Evolutionary conservation across 257 asterid species (phyloP).

Genomic region (Henckelia pumila): DNA sequence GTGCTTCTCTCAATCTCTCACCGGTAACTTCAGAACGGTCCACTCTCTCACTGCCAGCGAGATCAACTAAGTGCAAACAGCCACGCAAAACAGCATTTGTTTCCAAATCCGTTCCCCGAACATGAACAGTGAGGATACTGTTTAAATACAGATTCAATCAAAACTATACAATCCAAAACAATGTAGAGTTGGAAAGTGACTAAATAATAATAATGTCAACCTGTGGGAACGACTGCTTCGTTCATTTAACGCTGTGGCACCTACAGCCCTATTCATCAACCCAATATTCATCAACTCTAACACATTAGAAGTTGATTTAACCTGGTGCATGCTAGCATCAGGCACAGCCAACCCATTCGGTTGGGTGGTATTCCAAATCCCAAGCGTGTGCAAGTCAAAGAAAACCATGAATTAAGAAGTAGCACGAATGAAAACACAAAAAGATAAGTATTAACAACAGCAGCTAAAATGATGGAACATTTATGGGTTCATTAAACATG

Average conservation of each 20-base stretch:
- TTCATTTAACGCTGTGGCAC: slow-evolving; percentile 93
- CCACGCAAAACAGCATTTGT: slow-evolving; percentile 74
- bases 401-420: slow-evolving; percentile 31
- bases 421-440: background rate
- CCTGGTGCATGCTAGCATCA: slow-evolving; percentile 93
- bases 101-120: slow-evolving; percentile 84
- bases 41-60: slow-evolving; percentile 98
- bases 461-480: background rate
- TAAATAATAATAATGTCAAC: slow-evolving; percentile 31
- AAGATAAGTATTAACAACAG: background rate
- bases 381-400: slow-evolving; percentile 90
- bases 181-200: slow-evolving; percentile 13
- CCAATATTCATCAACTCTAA: slow-evolving; percentile 81
- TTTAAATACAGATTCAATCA: slow-evolving; percentile 23
- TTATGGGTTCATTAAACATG: slow-evolving; percentile 18
- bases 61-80: slow-evolving; percentile 92
- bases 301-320: slow-evolving; percentile 75
- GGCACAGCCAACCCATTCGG: slow-evolving; percentile 98
- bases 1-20: slow-evolving; percentile 93
- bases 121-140: slow-evolving; percentile 94
- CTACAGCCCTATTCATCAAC: slow-evolving; percentile 81
- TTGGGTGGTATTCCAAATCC: slow-evolving; percentile 87
- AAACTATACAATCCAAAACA: slow-evolving; percentile 27
- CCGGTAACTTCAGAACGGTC: slow-evolving; percentile 93
- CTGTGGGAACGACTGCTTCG: slow-evolving; percentile 99